phyloP scores from a whole-genome alignment of 768 basidiomycete genomes.

The Mycena venus region DNA sequence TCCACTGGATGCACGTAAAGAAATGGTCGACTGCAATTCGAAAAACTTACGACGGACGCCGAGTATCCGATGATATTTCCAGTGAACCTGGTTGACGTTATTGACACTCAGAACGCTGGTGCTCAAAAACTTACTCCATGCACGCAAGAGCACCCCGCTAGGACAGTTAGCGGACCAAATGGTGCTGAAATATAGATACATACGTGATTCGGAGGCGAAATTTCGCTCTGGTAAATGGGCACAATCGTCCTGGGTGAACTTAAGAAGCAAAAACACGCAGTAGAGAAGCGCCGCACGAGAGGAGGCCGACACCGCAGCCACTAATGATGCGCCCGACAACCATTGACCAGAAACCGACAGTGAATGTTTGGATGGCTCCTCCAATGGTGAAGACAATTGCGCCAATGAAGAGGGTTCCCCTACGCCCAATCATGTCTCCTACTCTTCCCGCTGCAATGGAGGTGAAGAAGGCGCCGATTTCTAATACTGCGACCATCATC shows the following conservation, averaged over 20 bases:
- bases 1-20: conserved; percentile 71
- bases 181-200: conserved; percentile 37
- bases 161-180: not conserved
- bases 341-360: conserved; percentile 85
- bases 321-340: conserved; percentile 85
- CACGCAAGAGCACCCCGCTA: conserved; percentile 93
- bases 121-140: too few relatives aligned
- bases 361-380: conserved; percentile 88
- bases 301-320: conserved; percentile 91
- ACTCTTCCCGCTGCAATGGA: conserved; percentile 91
- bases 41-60: conserved; percentile 80
- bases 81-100: too few relatives aligned
- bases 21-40: conserved; percentile 8
- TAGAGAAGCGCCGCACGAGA: conserved; percentile 72
- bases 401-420: conserved; percentile 86
- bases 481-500: conserved; percentile 96
- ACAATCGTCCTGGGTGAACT: conserved; percentile 82
- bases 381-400: conserved; percentile 89
- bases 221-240: conserved; percentile 95
- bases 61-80: conserved; percentile 94
- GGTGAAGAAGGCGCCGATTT: conserved; percentile 92
- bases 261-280: conserved; percentile 8
- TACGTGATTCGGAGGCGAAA: conserved; percentile 92
- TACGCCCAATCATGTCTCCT: conserved; percentile 88
- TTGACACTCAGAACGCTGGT: too few relatives aligned